Evolutionary conservation across 768 basidiomycete species (phyloP), one percentile per base, ranked within the genome.

Genomic region (Fistulinella prunicolor): DNA sequence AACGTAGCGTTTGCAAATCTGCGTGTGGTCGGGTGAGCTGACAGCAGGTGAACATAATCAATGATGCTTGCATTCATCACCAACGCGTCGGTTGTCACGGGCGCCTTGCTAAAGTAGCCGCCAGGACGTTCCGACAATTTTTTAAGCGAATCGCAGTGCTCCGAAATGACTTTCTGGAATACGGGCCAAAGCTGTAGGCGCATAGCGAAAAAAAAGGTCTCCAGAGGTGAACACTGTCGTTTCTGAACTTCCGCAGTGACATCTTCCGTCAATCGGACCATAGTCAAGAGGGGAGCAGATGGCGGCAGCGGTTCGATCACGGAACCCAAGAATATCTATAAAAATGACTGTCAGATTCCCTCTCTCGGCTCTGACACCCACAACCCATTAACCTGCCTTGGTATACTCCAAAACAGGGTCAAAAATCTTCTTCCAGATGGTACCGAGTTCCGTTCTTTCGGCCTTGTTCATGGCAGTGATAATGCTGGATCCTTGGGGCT

Each of bases 121-220:
- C 70, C 66, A 48, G 73, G 70, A 13, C 86, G 84, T 57, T 94
- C 94, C 1, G 88, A 87, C 21, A 94, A 66, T 63, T 82, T 88
- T 65, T 86, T 93, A 50, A 98, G 67, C 23, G 82, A 78, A 13
- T 94, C 92, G 38, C 86, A 73, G 55, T 98, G 83, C 17, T 86
- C 83, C 20, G 86, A 80, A 83, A 97, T 88, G 24, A 78, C 79
- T 59, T 89, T 94, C 62, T 94, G 88, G 68, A 95, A 98, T 5
- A 87, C 74, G 2, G 95, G 96, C 92, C 94, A 98, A 76, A 98
- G 81, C 56, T 84, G 78, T 46, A 99, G 69, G 19, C 91, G 85
- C 37, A 94, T 74, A 2, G 78, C 75, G 64, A 93, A 88, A 42
- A 94, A 75, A 65, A 86, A 93, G 8, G 80, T 77, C 57, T 94